Evolutionary conservation across 495 filamentous ascomycete species (phyloP).

Genomic region (Massariosphaeria phaeospora): DNA sequence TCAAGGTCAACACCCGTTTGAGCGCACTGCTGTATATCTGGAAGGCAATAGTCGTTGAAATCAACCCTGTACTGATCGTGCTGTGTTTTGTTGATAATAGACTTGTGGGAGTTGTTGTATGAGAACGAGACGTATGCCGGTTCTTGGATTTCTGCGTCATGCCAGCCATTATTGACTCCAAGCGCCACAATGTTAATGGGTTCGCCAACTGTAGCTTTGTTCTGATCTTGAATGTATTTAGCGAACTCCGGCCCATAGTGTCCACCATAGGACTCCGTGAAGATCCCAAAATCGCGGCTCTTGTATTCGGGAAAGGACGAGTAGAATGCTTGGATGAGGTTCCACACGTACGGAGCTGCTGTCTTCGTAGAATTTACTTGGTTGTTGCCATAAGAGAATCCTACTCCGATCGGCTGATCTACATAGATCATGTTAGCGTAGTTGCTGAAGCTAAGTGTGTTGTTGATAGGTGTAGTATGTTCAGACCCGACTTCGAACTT

Average conservation of each 20-base stretch:
- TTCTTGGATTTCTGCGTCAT: conserved; percentile 48
- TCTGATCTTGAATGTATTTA: conserved; percentile 50
- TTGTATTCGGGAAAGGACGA: conserved; percentile 51
- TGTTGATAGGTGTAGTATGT: conserved; percentile 46
- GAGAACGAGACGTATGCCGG: conserved; percentile 50
- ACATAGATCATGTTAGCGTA: conserved; percentile 62
- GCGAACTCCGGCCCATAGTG: conserved; percentile 54
- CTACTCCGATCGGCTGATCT: conserved; percentile 59
- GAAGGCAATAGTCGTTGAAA: conserved; percentile 45
- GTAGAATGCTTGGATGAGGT: conserved; percentile 53
- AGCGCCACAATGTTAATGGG: conserved; percentile 52
- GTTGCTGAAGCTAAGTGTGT: conserved; percentile 59
- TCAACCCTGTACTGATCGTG: conserved; percentile 40
- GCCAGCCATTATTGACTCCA: conserved; percentile 57
- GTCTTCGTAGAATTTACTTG: conserved; percentile 47
- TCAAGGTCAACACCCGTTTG: conserved; percentile 39
- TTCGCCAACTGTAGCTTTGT: conserved; percentile 46
- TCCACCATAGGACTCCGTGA: conserved; percentile 55
- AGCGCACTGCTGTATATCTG: conserved; percentile 41
- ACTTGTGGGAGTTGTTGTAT: conserved; percentile 51
- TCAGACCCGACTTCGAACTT: conserved; percentile 49
- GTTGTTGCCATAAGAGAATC: conserved; percentile 57
- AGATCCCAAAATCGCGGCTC: conserved; percentile 51
- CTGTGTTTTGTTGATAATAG: conserved; percentile 45
- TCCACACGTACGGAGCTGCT: conserved; percentile 54